Evolutionary conservation across 2,329 filamentous ascomycete genomes (phyloP).

Genomic region (Cercospora janseana): DNA sequence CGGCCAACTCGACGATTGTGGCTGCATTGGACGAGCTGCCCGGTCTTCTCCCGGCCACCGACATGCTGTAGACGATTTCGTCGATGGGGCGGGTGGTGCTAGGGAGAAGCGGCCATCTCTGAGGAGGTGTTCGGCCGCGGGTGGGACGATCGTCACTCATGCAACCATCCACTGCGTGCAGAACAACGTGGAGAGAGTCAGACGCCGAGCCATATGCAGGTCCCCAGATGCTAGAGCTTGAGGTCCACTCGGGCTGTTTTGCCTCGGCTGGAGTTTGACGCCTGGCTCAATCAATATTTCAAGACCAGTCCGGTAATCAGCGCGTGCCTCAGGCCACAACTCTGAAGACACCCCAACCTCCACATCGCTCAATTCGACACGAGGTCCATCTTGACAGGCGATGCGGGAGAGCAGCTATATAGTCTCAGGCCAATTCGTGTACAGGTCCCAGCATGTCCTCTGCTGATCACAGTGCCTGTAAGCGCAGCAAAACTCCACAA

Average conservation of each 20-base stretch:
- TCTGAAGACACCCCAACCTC: too few relatives aligned
- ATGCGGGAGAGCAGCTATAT: too few relatives aligned
- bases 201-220: slow-evolving; percentile 7
- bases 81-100: slow-evolving; percentile 9
- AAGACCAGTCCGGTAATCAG: too few relatives aligned
- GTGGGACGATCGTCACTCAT: slow-evolving; percentile 7
- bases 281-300: not conserved
- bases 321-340: too few relatives aligned
- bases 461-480: too few relatives aligned
- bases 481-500: too few relatives aligned
- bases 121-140: slow-evolving; percentile 12
- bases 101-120: slow-evolving; percentile 12
- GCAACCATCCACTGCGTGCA: slow-evolving; percentile 2
- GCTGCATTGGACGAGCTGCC: not conserved
- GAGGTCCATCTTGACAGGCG: too few relatives aligned
- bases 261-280: not conserved
- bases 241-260: not conserved
- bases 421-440: too few relatives aligned
- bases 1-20: slow-evolving; percentile 63
- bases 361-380: too few relatives aligned
- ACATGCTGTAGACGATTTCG: slow-evolving; percentile 15
- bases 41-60: slow-evolving; percentile 18
- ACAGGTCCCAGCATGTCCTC: too few relatives aligned
- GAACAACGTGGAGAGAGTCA: not conserved
- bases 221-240: slow-evolving; percentile 26